Evolutionary conservation across 441 rosid species (phyloP).

Genomic region (Croton setiger): DNA sequence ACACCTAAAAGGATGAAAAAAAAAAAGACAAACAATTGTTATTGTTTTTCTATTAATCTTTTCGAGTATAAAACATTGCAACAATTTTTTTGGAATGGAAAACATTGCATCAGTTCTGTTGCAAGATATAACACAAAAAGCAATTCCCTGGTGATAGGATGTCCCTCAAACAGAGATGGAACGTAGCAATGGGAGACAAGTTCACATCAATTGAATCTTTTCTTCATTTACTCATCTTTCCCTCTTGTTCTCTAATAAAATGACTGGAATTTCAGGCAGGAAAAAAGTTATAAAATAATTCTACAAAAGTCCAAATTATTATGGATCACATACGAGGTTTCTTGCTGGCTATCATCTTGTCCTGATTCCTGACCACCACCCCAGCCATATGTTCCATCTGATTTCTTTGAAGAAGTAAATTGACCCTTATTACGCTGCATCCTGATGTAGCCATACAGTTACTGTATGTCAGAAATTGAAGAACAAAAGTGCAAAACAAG

Average conservation of each 20-base stretch:
- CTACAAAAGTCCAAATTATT: not conserved
- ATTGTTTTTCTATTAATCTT: not conserved
- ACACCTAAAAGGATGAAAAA: conserved; percentile 50
- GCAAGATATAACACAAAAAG: no score
- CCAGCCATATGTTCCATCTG: conserved; percentile 61
- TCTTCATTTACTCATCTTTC: not conserved
- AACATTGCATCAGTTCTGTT: not conserved
- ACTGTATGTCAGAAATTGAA: not conserved
- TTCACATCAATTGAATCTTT: not conserved
- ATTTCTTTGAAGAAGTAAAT: conserved; percentile 77
- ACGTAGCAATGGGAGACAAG: not conserved
- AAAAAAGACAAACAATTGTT: not conserved
- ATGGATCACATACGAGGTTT: conserved; percentile 58
- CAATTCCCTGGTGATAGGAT: not conserved
- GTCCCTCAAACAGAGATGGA: not conserved
- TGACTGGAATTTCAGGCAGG: not conserved
- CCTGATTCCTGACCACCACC: conserved; percentile 62
- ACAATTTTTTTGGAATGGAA: not conserved
- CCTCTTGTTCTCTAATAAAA: not conserved
- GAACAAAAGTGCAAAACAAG: not conserved
- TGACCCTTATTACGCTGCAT: conserved; percentile 98
- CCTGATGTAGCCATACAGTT: conserved; percentile 37
- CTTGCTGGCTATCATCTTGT: conserved; percentile 61
- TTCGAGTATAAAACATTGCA: not conserved
- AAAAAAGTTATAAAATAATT: not conserved